phyloP scores from a whole-genome alignment of 371 early-diverging fungal species.

The Mortierella sp. region DNA sequence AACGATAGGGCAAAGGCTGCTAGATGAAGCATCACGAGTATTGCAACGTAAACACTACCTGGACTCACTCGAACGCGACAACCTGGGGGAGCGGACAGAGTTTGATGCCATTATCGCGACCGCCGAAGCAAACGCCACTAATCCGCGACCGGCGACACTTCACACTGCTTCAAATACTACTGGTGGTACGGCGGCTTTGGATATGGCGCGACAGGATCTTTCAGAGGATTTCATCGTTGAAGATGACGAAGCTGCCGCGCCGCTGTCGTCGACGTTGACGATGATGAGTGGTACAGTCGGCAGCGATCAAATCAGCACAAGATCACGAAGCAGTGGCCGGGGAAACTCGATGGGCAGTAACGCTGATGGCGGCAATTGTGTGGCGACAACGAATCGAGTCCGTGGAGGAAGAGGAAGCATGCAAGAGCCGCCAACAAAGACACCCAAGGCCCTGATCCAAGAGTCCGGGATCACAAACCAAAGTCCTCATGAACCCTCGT shows the following conservation, averaged over 20 bases:
- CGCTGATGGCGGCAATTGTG: background rate
- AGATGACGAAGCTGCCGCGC: too few species aligned
- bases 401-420: background rate
- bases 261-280: background rate
- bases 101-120: conserved; percentile 64
- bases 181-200: background rate
- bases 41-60: conserved; percentile 64
- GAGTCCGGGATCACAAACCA: conserved; percentile 12
- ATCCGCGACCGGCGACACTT: conserved; percentile 17
- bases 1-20: background rate
- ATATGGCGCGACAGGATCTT: background rate
- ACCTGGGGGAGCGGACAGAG: conserved; percentile 65
- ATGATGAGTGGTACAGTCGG: background rate
- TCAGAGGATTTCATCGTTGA: too few species aligned
- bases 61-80: conserved; percentile 71
- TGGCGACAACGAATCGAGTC: background rate
- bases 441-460: background rate
- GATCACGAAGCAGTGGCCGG: too few species aligned
- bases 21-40: conserved; percentile 9
- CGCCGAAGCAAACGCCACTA: conserved; percentile 46
- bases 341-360: background rate
- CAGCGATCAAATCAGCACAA: background rate
- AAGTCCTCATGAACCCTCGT: background rate
- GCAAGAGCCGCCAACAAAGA: background rate
- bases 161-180: background rate